Evolutionary conservation across 345 rosid genomes (phyloP), one percentile per base, ranked within the genome.

Genomic region (Pelargonium nanum): DNA sequence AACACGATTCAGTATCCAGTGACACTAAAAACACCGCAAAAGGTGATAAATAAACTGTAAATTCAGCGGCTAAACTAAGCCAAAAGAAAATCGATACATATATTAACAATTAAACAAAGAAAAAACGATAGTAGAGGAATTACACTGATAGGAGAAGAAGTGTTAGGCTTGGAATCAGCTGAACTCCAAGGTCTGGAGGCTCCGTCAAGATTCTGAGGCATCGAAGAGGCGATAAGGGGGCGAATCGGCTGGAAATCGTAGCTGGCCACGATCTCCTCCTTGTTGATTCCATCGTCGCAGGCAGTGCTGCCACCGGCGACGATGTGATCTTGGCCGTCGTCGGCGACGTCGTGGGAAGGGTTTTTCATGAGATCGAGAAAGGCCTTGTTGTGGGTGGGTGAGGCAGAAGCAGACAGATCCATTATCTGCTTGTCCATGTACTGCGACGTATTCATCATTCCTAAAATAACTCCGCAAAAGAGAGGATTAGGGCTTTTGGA

Each of bases 241-340:
- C 90, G 90, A 65, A 91, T 80, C 53, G 86, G 90, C 64, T 85
- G 90, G 62, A 88, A 91, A 83, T 91, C 98, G 65, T 86, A 91
- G 78, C 91, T 88, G 19, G 97, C 82, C 13, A 84, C 56, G 74
- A 91, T 88, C 68, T 81, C 82, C 64, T 91, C 98, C 78, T 75
- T 80, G 74, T 67, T 62, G 23, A 70, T 70, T 25, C 72, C 87
- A 54, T 80, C 73, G 34, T 66, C 67, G 19, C 66, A 56, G 28
- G 19, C 63, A 26, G 32, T 74, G 9, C 59, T 68, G 57, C 34
- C 65, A 53, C 55, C 54, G 68, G 69, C 34, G 34, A 40, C 61
- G 26, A 24, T 55, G 50, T 4, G 59, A 22, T 55, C 55, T 13
- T 50, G 55, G 48, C 57, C 60, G 19, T 57, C 70, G 52, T 64